Evolutionary conservation across 1,139 yeast genomes (phyloP), one percentile per base, ranked within the genome.

Genomic region (Yamadazyma sp.): DNA sequence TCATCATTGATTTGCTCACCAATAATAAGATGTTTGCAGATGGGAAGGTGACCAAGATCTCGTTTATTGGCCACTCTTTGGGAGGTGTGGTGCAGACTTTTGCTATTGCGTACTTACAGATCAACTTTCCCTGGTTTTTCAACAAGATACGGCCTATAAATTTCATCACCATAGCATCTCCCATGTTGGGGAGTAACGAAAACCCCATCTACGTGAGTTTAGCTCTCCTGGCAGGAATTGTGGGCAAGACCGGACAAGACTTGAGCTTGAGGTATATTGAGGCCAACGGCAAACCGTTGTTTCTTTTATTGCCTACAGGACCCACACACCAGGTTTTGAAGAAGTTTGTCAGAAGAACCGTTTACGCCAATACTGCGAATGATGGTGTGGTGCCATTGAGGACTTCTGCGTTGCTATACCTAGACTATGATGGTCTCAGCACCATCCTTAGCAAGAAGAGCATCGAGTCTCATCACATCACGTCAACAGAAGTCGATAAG

Each of bases 341-440:
- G 41, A 63, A 62, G 48, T 92, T 92, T 58, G 65, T 66, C 37
- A 70, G 85, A 42, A 69, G 98, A 48, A 86, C 94, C 0, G 69
- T 85, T 1, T 84, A 87, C 54, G 91, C 94, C 2, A 87, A 87
- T 54, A 81, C 83, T 1, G 69, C 82, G n/a, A 81, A 86, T 55
- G 96, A 87, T 59, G 98, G 98, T 0, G 89, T 92, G 40, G 98
- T 92, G 0, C 98, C 98, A 0, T 66, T 92, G 34, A 69, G 97
- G 41, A 89, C 98, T 0, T 80, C 96, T 0, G 85, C 96, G 0
- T 63, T 92, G 40, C 63, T 91, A 20, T 92, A 81, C 54, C 61
- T 92, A 14, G 96, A 78, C 49, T 66, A 69, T 44, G 61, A 62
- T 38, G 75, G 69, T 0, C 48, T 72, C n/a, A 46, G 55, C 38